Evolutionary conservation across 305 asterid genomes (phyloP).

Genomic region (Fraxinus sp.): DNA sequence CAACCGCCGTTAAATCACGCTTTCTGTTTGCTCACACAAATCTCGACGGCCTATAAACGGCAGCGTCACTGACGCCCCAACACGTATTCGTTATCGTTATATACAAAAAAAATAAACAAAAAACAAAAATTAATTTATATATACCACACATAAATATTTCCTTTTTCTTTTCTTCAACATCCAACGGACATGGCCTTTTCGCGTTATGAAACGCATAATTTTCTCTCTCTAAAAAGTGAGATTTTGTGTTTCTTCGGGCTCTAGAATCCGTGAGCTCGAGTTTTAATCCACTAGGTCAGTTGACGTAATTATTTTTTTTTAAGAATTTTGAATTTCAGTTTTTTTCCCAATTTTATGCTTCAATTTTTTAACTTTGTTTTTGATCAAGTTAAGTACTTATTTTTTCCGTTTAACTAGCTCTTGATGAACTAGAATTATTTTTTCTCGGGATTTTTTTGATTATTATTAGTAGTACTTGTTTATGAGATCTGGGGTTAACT

Average conservation of each 20-base stretch:
- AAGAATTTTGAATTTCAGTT: slow-evolving; percentile 27
- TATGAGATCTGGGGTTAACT: slow-evolving; percentile 55
- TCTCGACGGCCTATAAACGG: slow-evolving; percentile 56
- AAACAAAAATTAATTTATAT: no score
- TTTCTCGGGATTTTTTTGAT: slow-evolving; percentile 23
- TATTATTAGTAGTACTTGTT: slow-evolving; percentile 24
- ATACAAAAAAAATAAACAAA: slow-evolving; percentile 42
- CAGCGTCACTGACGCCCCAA: slow-evolving; percentile 56
- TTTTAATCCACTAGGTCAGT: slow-evolving; percentile 36
- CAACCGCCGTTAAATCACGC: slow-evolving; percentile 41
- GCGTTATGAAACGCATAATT: slow-evolving; percentile 36
- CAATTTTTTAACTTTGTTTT: slow-evolving; percentile 22
- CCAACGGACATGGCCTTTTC: slow-evolving; percentile 78
- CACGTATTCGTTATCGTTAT: slow-evolving; percentile 92
- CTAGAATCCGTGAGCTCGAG: slow-evolving; percentile 37
- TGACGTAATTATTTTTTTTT: slow-evolving; percentile 16
- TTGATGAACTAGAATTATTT: slow-evolving; percentile 22
- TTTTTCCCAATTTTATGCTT: slow-evolving; percentile 10
- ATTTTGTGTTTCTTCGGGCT: slow-evolving; percentile 26
- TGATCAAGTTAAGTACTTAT: slow-evolving; percentile 32
- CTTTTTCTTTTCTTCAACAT: slow-evolving; percentile 42
- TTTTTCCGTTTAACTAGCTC: slow-evolving; percentile 18
- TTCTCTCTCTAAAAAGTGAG: slow-evolving; percentile 43
- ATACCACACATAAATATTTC: slow-evolving; percentile 27
- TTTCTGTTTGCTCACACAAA: neutral